Conservation (phyloP, 306 rosid genomes). For the Myrica gale region DNA sequence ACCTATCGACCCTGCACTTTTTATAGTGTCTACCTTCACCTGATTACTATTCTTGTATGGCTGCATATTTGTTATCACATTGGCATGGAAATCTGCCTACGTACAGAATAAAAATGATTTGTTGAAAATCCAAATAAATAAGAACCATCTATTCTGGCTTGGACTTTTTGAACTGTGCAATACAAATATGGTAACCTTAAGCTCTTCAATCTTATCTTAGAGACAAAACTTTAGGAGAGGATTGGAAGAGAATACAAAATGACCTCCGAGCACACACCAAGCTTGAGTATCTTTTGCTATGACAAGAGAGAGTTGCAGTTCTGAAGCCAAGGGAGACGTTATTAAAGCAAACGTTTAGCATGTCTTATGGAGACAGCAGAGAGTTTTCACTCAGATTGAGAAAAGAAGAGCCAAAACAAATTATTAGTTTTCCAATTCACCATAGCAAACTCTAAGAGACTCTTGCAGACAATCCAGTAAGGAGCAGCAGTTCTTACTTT, state of each 20-base stretch:
- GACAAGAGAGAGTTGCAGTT: not conserved
- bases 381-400: not conserved
- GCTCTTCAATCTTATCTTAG: not conserved
- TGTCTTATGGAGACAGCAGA: not conserved
- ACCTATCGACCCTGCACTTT: conserved; percentile 14
- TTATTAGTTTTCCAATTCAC: too few relatives aligned
- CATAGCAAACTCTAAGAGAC: not conserved
- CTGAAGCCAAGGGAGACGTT: not conserved
- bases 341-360: not conserved
- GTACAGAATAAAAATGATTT: not conserved
- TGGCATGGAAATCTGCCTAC: not conserved
- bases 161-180: not conserved
- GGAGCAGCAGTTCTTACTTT: not conserved
- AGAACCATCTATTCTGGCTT: not conserved
- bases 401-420: not conserved
- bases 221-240: not conserved
- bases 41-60: not conserved
- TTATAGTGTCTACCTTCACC: conserved; percentile 23
- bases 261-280: not conserved
- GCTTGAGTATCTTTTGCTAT: not conserved
- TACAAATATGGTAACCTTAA: not conserved
- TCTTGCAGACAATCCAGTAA: not conserved
- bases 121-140: not conserved
- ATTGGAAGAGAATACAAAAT: not conserved
- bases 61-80: not conserved